Percentiles rank a stretch among this genome's conserved stretches.
Evolutionary conservation across 2,329 filamentous ascomycete genomes (phyloP).

Genomic region (Westerdykella ornata): DNA sequence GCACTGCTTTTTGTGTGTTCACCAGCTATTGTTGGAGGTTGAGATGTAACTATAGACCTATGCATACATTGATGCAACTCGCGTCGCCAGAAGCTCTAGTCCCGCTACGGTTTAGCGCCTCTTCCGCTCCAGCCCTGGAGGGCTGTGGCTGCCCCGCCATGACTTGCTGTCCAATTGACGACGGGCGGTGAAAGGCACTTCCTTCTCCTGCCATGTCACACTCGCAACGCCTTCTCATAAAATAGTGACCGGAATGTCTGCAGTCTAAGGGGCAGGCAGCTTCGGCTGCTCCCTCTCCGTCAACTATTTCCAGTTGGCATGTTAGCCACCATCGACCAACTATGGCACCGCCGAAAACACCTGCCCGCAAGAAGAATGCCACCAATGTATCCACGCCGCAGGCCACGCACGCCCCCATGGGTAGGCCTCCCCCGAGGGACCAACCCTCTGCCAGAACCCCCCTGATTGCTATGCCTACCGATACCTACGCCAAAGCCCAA

Average conservation of each 20-base stretch:
- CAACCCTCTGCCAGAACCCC: conserved; percentile 29
- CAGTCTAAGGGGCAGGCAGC: conserved; percentile 42
- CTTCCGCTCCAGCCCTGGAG: conserved; percentile 5
- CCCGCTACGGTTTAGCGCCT: conserved; percentile 1
- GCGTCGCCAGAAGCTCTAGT: conserved; percentile 6
- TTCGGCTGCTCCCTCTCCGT: conserved; percentile 42
- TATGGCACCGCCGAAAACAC: conserved; percentile 45
- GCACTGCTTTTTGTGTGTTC: no score
- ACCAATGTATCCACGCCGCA: conserved; percentile 28
- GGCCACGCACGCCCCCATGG: conserved; percentile 18
- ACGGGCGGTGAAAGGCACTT: conserved; percentile 12
- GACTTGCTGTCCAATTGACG: conserved; percentile 7
- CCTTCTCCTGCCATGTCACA: background rate
- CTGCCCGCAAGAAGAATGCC: conserved; percentile 34
- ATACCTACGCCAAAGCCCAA: conserved; percentile 74
- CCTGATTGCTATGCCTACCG: conserved; percentile 38
- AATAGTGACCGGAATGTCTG: conserved; percentile 24
- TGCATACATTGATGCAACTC: conserved; percentile 5
- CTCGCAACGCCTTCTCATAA: background rate
- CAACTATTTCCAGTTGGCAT: conserved; percentile 29
- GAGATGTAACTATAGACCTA: no score
- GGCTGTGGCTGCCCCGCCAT: conserved; percentile 6
- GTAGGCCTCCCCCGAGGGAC: conserved; percentile 21
- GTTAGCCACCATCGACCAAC: conserved; percentile 30
- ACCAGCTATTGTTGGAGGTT: no score